Percentiles rank a stretch among this genome's conserved stretches.
Conservation (phyloP, 2,329 filamentous ascomycete genomes). For the Berkeleyomyces rouxiae region DNA sequence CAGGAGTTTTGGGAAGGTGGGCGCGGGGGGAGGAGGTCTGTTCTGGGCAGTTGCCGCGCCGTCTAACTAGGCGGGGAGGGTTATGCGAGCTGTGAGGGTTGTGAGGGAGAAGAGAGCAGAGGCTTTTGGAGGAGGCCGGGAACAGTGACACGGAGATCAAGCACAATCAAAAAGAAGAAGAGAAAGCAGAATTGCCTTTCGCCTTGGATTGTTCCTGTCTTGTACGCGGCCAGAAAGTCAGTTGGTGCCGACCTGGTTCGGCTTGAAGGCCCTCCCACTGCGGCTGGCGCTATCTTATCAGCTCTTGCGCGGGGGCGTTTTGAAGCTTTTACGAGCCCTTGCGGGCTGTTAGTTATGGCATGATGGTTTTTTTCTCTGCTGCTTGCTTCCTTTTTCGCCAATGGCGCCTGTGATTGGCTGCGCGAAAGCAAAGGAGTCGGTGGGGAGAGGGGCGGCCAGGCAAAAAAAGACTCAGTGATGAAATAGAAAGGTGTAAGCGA, state of each 20-base stretch:
- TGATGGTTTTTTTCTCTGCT: not conserved
- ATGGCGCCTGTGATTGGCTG: constrained; percentile 5
- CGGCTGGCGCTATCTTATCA: constrained; percentile 9
- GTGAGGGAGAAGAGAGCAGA: not conserved
- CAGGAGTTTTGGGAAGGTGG: not conserved
- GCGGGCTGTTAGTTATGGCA: not conserved
- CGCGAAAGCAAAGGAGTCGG: not conserved
- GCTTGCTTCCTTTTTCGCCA: not conserved
- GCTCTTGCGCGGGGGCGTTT: constrained; percentile 3
- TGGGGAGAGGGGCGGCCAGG: not conserved
- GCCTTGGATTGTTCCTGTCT: not conserved
- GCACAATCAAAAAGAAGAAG: not conserved
- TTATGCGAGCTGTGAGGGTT: not conserved
- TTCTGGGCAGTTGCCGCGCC: not conserved
- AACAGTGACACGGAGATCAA: not conserved
- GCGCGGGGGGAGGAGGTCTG: not conserved
- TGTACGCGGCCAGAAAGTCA: not conserved
- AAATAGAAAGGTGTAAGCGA: constrained; percentile 13
- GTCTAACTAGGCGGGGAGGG: not conserved
- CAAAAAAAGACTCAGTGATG: not conserved
- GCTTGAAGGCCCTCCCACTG: not conserved
- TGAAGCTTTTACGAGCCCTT: not conserved
- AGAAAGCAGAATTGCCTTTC: not conserved
- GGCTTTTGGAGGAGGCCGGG: not conserved
- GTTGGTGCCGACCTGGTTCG: not conserved